Evolutionary conservation across 306 rosid genomes (phyloP), one percentile per base, ranked within the genome.

Genomic region (Gynostemma pentaphyllum): DNA sequence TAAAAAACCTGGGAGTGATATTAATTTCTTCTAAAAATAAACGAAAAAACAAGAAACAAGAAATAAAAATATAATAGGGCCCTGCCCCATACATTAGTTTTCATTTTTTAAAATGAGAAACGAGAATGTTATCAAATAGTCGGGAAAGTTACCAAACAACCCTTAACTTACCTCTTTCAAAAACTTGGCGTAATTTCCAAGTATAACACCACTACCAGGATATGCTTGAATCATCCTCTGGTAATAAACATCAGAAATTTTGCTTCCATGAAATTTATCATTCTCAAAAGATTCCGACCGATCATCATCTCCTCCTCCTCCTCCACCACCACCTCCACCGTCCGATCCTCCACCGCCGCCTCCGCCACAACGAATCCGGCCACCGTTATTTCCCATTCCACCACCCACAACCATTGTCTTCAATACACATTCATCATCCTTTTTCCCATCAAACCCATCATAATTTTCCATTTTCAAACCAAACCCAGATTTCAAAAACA

Each of bases 161-260:
- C 4, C 39, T 10, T 18, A 40, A 6, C 16, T 69, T 67, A 87
- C 96, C 89, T 91, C 89, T 74, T 81, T 85, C 75, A 85, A 78
- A 76, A 87, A 91, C 81, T 77, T 91, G 3, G 91, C 97, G 66
- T 87, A 90, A 74, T 85, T 90, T 68, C 86, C 85, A 4, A 90
- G 96, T 64, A 90, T 56, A 69, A 90, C 95, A 16, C 84, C 72
- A 70, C 81, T 78, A 63, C 68, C 72, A 2, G 97, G 96, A 78
- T 87, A 70, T 13, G 95, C 83, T 74, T 77, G 78, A 45, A 91
- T 85, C 95, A 91, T 85, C 64, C 66, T 72, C 67, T 55, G 82
- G 69, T 87, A 91, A 77, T 85, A 83, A 68, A 76, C 75, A 68
- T 91, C 86, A 0, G 76, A 82, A 34, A 49, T 57, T 36, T 78